Evolutionary conservation across 2,329 filamentous ascomycete species (phyloP).

Genomic region (Hymenoscyphus fraxineus): DNA sequence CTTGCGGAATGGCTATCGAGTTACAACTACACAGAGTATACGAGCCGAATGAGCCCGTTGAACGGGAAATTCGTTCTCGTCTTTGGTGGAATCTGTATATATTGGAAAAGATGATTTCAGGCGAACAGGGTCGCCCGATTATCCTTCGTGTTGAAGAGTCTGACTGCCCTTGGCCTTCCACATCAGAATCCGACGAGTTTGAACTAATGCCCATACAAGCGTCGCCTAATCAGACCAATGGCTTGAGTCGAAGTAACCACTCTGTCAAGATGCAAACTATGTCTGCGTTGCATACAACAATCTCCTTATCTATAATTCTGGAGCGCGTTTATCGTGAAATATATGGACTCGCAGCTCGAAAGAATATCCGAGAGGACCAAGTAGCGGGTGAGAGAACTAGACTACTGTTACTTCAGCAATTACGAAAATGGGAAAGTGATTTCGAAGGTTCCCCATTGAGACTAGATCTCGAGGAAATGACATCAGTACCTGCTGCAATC

Average conservation of each 20-base stretch:
- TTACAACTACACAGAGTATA: conserved; percentile 28
- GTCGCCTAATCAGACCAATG: conserved; percentile 9
- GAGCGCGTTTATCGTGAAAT: conserved; percentile 28
- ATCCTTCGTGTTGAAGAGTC: conserved; percentile 29
- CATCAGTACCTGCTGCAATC: conserved; percentile 28
- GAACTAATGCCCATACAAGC: conserved; percentile 27
- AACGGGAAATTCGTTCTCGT: conserved; percentile 29
- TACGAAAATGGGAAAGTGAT: conserved; percentile 28
- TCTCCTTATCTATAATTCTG: conserved; percentile 25
- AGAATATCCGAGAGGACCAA: conserved; percentile 28
- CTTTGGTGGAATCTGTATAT: conserved; percentile 35
- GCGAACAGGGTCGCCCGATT: conserved; percentile 31
- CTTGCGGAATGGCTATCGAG: conserved; percentile 32
- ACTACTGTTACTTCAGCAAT: conserved; percentile 24
- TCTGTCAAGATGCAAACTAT: conserved; percentile 30
- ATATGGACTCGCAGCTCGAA: conserved; percentile 29
- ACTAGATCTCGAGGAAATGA: conserved; percentile 28
- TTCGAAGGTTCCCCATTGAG: conserved; percentile 28
- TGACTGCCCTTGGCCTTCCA: conserved; percentile 30
- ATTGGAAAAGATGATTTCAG: conserved; percentile 33
- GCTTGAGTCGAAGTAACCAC: conserved; percentile 15
- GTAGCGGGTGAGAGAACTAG: conserved; percentile 25
- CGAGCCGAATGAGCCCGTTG: conserved; percentile 24
- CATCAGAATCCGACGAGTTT: conserved; percentile 32
- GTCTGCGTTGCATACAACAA: conserved; percentile 30